Evolutionary conservation across 768 basidiomycete species (phyloP), one percentile per base, ranked within the genome.

Genomic region (Auricularia cornea): DNA sequence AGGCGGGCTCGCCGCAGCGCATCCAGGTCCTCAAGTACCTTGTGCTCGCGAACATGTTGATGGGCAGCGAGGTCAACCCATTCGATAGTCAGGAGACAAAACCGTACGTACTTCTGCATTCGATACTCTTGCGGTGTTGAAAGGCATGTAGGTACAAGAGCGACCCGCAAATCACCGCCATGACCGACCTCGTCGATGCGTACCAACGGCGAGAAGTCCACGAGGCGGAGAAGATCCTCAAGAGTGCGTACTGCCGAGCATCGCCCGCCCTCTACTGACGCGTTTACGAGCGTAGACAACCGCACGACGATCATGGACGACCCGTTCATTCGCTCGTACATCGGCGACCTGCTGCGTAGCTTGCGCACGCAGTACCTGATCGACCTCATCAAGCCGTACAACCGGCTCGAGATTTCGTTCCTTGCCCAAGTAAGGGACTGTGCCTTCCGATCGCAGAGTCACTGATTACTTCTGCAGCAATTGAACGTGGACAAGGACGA

Each of bases 81-180:
- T 99, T 99, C 71, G 97, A 98, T 76, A 94, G 92, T 72, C 97
- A 99, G 75, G 97, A 99, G 79, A 98, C 97, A 12, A 99, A 99
- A 72, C 97, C 97, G 85, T 98, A 71, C 72, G 35, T 38, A 1
- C 35, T 38, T 2, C 35, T 84, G 77, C 8, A 60, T n/a, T 18
- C 16, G n/a, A n/a, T n/a, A n/a, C n/a, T n/a, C n/a, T n/a, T n/a
- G n/a, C n/a, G n/a, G n/a, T n/a, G n/a, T n/a, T n/a, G n/a, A n/a
- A n/a, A n/a, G n/a, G n/a, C n/a, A n/a, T 33, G 26, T 66, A 94
- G 92, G 63, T 96, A 97, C 76, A 98, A 98, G 80, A 92, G 84
- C 61, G 92, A 98, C 70, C 87, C 94, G 11, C 90, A 99, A 74
- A 98, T 99, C 72, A 92, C 88, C 62, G 97, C 97, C 5, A 98